Evolutionary conservation across 1,139 yeast species (phyloP).

Genomic region (Suhomyces maxii): DNA sequence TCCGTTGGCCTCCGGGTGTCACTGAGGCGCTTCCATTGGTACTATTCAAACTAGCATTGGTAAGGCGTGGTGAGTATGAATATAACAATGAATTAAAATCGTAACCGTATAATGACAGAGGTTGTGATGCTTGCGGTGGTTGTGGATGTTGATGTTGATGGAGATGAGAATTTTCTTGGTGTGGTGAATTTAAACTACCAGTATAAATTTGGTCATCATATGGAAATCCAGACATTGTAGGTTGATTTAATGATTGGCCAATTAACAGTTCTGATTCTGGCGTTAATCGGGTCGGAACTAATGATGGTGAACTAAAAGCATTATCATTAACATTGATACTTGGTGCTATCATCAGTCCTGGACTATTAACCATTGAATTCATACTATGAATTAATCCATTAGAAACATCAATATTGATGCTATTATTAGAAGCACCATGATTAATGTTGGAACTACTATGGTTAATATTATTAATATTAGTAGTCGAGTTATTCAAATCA

Average conservation of each 20-base stretch:
- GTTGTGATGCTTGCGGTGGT: not conserved
- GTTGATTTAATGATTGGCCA: not conserved
- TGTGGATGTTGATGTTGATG: not conserved
- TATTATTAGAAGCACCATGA: not conserved
- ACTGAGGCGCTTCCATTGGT: not conserved
- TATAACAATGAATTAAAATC: slow-evolving; percentile 15
- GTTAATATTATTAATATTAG: no score
- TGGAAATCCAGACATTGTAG: slow-evolving; percentile 18
- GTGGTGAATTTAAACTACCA: slow-evolving; percentile 12
- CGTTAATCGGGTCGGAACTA: not conserved
- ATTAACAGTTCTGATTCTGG: not conserved
- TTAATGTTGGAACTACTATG: no score
- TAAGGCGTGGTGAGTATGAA: slow-evolving; percentile 18
- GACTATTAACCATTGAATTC: not conserved
- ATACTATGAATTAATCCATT: not conserved
- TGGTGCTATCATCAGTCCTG: not conserved
- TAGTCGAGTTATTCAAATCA: no score
- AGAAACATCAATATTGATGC: not conserved
- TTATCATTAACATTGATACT: not conserved
- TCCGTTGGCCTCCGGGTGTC: slow-evolving; percentile 2
- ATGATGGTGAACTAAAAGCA: not conserved
- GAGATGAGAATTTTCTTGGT: slow-evolving; percentile 6
- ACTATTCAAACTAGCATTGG: slow-evolving; percentile 13
- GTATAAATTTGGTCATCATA: slow-evolving; percentile 24
- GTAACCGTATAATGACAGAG: slow-evolving; percentile 9